phyloP scores from a whole-genome alignment of 2,329 filamentous ascomycete species.

The Xylaria arbuscula region DNA sequence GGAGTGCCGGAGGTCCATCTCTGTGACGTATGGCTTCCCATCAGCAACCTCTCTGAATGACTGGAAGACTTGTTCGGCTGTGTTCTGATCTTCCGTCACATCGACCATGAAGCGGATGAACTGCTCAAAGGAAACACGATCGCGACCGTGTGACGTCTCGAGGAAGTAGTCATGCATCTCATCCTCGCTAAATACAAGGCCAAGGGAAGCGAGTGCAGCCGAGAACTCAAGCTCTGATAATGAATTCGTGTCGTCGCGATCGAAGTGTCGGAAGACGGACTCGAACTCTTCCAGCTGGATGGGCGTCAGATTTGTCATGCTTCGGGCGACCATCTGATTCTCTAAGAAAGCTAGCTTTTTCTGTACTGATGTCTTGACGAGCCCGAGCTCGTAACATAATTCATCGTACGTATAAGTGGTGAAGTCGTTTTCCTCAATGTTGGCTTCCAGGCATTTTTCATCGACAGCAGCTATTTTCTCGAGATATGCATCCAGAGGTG shows the following conservation, averaged over 20 bases:
- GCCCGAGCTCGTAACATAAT: slow-evolving; percentile 88
- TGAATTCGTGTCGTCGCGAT: slow-evolving; percentile 90
- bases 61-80: slow-evolving; percentile 97
- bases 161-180: slow-evolving; percentile 98
- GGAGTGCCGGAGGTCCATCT: slow-evolving; percentile 94
- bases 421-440: slow-evolving; percentile 99
- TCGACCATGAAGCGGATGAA: slow-evolving; percentile 99
- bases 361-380: slow-evolving; percentile 90
- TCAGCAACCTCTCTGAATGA: slow-evolving; percentile 97
- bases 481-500: slow-evolving; percentile 90
- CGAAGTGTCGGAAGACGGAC: slow-evolving; percentile 97
- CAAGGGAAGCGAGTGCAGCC: slow-evolving; percentile 92
- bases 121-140: slow-evolving; percentile 94
- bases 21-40: slow-evolving; percentile 98
- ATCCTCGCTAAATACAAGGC: slow-evolving; percentile 94
- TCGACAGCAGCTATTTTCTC: slow-evolving; percentile 88
- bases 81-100: slow-evolving; percentile 98
- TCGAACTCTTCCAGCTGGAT: slow-evolving; percentile 99
- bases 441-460: slow-evolving; percentile 90
- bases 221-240: slow-evolving; percentile 95
- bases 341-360: slow-evolving; percentile 98
- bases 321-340: slow-evolving; percentile 97
- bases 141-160: slow-evolving; percentile 82
- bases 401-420: slow-evolving; percentile 99
- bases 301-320: slow-evolving; percentile 98